Base-by-base conservation (phyloP, 192 early-diverging fungal species). In the Pilobolus umbonatus region DNA sequence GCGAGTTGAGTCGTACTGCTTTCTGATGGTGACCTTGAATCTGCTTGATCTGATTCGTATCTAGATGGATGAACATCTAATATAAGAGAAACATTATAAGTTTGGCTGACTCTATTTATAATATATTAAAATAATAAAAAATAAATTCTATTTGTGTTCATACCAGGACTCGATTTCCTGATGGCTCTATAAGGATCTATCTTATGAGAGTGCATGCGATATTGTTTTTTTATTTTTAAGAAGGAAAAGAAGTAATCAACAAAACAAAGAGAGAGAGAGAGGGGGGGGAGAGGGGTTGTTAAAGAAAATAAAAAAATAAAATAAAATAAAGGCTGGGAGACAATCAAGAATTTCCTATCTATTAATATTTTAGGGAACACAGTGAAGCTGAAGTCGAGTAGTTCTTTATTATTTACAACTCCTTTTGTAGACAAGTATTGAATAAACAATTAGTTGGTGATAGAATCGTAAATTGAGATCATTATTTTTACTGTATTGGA, bases 1-100 rank as follows among this genome's bases (percentile, higher is more conserved):
- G 64, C 39, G 11, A 65, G 36, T 3, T 29, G 30, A 22, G 44
- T 59, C 10, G 64, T 65, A 24, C 64, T 65, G 12, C 55, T 58
- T 50, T 65, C 64, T 11, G 64, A 65, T 12, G 55, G 48, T 34
- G 55, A 43, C 34, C 64, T 49, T 6, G 64, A 65, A 19, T 65
- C 56, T 40, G 36, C 28, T 38, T 30, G 31, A 3, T 65, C 64
- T 31, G 35, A 52, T 19, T 50, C 47, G 28, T 59, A 32, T 54
- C 52, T 54, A 6, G 47, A 49, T 4, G 47, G 47, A 49, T 49
- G 25, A 14, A n/a, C n/a, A n/a, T n/a, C n/a, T n/a, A n/a, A n/a
- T n/a, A n/a, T n/a, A n/a, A n/a, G n/a, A n/a, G n/a, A n/a, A n/a
- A n/a, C n/a, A n/a, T n/a, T n/a, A n/a, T n/a, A n/a, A n/a, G n/a